These are phyloP conservation scores for Amyloporia xantha DNA, from an alignment of 768 basidiomycete species.

Conservation along the genomic window DNA sequence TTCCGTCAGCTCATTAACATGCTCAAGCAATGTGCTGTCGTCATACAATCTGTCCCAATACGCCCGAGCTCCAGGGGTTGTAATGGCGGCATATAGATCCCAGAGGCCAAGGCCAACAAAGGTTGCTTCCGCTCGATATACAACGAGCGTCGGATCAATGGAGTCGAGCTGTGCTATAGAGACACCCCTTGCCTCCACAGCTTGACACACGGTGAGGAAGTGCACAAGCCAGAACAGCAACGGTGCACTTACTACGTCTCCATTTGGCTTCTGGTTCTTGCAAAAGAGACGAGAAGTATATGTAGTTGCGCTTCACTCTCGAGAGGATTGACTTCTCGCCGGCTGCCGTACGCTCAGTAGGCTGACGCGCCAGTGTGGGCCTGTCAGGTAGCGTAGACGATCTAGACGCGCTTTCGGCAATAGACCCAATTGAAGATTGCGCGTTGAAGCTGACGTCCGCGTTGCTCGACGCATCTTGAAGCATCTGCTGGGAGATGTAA, in stretches of 20 bases:
- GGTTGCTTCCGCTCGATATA: conserved; percentile 93
- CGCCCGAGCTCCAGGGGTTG: conserved; percentile 74
- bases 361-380: conserved; percentile 30
- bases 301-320: conserved; percentile 87
- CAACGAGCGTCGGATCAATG: conserved; percentile 93
- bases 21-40: conserved; percentile 79
- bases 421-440: conserved; percentile 52
- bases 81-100: conserved; percentile 86
- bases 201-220: conserved; percentile 29
- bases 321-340: conserved; percentile 82
- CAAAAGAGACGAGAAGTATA: conserved; percentile 93
- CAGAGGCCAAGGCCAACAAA: conserved; percentile 94
- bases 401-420: conserved; percentile 30
- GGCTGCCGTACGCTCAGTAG: conserved; percentile 44
- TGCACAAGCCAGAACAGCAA: conserved; percentile 3
- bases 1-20: conserved; percentile 85
- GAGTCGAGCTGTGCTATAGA: conserved; percentile 94
- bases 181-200: conserved; percentile 82
- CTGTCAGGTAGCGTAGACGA: conserved; percentile 19
- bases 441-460: conserved; percentile 65
- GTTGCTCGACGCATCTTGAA: conserved; percentile 69
- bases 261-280: conserved; percentile 99
- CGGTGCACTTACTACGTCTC: conserved; percentile 65
- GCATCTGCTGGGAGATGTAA: conserved; percentile 51
- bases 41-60: conserved; percentile 92